Evolutionary conservation across 116 monocot genomes (phyloP).

Genomic region (Iris pallida): DNA sequence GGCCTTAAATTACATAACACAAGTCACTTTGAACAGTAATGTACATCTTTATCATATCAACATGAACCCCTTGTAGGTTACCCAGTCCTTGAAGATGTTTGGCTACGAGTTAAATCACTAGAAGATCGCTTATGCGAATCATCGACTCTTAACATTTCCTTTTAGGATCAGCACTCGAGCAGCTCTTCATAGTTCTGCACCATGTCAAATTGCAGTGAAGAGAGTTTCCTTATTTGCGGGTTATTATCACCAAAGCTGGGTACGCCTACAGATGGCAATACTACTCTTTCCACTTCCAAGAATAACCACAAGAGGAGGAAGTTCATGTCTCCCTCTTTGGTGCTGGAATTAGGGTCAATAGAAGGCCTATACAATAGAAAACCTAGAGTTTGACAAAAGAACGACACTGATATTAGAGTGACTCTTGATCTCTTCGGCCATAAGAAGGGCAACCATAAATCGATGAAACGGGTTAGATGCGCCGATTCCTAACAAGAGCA

Average conservation of each 20-base stretch:
- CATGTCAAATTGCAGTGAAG: no score
- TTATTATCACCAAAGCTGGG: background rate
- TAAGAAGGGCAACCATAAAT: no score
- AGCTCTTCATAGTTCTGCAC: background rate
- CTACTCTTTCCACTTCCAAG: background rate
- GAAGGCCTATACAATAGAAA: background rate
- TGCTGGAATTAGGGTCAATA: background rate
- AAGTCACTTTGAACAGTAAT: no score
- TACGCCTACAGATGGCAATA: background rate
- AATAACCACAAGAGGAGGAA: no score
- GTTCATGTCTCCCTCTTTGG: no score
- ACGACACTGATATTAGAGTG: background rate
- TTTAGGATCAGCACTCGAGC: background rate
- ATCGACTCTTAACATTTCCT: background rate
- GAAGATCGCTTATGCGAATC: background rate
- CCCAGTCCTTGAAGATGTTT: no score
- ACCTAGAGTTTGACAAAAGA: background rate
- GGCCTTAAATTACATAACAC: no score
- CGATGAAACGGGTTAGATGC: background rate
- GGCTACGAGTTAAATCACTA: no score
- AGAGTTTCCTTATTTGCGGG: background rate
- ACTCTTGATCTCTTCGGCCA: background rate
- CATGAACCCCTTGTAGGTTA: no score
- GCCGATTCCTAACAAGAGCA: background rate
- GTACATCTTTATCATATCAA: no score